Evolutionary conservation across 2,329 filamentous ascomycete species (phyloP), one percentile per base, ranked within the genome.

Genomic region (Penicillium sp.): DNA sequence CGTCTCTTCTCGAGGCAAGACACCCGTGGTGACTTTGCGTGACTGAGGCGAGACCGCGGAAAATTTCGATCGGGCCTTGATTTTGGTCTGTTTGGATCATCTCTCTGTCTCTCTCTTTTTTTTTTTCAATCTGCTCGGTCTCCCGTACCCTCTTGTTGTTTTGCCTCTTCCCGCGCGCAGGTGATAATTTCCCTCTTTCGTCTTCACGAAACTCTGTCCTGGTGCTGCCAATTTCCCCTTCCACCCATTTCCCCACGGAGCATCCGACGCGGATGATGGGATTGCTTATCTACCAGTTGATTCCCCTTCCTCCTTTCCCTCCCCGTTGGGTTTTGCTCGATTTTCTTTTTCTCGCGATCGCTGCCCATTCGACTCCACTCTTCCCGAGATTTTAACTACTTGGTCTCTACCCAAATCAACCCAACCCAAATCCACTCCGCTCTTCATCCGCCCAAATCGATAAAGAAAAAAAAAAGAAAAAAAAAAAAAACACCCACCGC

Each of bases 341-440:
- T 7, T 8, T 11, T 32, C 29, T 7, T 11, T 8, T 32, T 3
- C 29, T 4, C 35, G 25, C 1, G 9, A 18, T 39, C 51, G 45
- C 47, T 50, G 48, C 53, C 49, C 47, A 47, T 52, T 37, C 47
- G 44, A 32, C 51, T 43, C 41, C 41, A 43, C 41, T 3, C 33
- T 38, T 24, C 36, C 36, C 36, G 24, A 38, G 24, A 38, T 38
- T 9, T 38, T 24, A 32, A 24, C 8, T 35, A 43, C 41, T 18
- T 28, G 4, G 29, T 32, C 29, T 32, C 3, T 32, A 33, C 39
- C 32, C 41, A 43, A 43, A 35, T 18, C 39, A 32, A 24, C 39
- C 2, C 4, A 1, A 32, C 27, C 39, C 39, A 32, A 33, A 25
- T n/a, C 27, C 12, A 39, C 11, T 28, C 41, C 33, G 9, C 32